Conservation (phyloP, 169 alveolate species). For the Eimeria necatrix region DNA sequence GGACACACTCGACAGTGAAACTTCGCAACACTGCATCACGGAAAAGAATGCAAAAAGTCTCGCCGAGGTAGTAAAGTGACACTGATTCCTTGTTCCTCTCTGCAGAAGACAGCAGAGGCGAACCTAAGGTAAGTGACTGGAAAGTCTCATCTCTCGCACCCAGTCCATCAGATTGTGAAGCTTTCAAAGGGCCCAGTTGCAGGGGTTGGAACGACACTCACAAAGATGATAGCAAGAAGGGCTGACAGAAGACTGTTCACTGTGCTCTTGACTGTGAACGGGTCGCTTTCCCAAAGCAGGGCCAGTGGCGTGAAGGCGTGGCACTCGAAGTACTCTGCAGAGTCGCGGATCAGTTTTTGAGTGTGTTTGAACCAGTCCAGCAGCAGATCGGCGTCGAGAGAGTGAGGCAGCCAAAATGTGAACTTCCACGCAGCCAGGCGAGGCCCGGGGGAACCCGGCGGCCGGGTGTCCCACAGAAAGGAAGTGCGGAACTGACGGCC, state of each 20-base stretch:
- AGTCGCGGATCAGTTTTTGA: slow-evolving; percentile 1
- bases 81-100: no score
- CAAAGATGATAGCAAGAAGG: slow-evolving; percentile 83
- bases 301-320: slow-evolving; percentile 76
- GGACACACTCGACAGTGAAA: slow-evolving; percentile 81
- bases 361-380: slow-evolving; percentile 69
- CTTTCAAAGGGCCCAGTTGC: no score
- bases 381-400: slow-evolving; percentile 54
- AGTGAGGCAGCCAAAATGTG: slow-evolving; percentile 68
- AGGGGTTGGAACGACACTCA: slow-evolving; percentile 44
- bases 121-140: no score
- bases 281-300: slow-evolving; percentile 84
- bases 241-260: slow-evolving; percentile 83
- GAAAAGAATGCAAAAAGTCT: background rate
- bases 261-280: slow-evolving; percentile 82
- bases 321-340: slow-evolving; percentile 35
- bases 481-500: slow-evolving; percentile 54
- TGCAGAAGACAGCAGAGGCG: no score
- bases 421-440: slow-evolving; percentile 56
- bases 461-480: slow-evolving; percentile 5
- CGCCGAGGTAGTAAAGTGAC: no score
- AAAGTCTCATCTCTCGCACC: no score
- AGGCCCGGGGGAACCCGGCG: background rate
- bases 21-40: background rate
- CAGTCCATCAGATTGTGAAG: no score